Evolutionary conservation across 2,329 filamentous ascomycete genomes (phyloP).

Genomic region (Botrytis byssoidea): DNA sequence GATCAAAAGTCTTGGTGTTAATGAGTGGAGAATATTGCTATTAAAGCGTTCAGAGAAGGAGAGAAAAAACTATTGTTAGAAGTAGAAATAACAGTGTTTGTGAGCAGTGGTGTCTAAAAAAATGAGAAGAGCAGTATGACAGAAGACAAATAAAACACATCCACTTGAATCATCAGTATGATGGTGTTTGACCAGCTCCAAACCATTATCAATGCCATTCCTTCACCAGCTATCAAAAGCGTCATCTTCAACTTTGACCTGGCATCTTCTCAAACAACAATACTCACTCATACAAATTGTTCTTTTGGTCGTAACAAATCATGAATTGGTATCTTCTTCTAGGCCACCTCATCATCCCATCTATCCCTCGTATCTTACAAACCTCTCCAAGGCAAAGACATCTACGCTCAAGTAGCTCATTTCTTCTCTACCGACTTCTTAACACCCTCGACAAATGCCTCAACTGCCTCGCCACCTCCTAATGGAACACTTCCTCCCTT

Average conservation of each 20-base stretch:
- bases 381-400: background rate
- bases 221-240: background rate
- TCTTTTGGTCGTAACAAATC: slow-evolving; percentile 15
- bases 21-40: background rate
- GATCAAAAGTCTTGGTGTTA: background rate
- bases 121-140: background rate
- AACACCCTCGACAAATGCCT: slow-evolving; percentile 87
- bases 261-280: background rate
- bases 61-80: background rate
- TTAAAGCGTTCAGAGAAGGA: background rate
- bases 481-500: slow-evolving; percentile 76
- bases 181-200: background rate
- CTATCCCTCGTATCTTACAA: slow-evolving; percentile 10
- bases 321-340: slow-evolving; percentile 9
- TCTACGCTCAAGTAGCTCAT: background rate
- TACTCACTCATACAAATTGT: slow-evolving; percentile 28
- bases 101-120: background rate
- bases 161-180: background rate
- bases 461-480: slow-evolving; percentile 83
- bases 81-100: background rate
- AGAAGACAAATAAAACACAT: background rate
- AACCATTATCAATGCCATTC: background rate
- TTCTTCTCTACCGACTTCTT: slow-evolving; percentile 71
- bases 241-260: background rate
- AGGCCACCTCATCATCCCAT: background rate